These are phyloP conservation scores for Aspergillus tubingensis DNA, from an alignment of 2,329 filamentous ascomycete genomes.

Conservation along the genomic window DNA sequence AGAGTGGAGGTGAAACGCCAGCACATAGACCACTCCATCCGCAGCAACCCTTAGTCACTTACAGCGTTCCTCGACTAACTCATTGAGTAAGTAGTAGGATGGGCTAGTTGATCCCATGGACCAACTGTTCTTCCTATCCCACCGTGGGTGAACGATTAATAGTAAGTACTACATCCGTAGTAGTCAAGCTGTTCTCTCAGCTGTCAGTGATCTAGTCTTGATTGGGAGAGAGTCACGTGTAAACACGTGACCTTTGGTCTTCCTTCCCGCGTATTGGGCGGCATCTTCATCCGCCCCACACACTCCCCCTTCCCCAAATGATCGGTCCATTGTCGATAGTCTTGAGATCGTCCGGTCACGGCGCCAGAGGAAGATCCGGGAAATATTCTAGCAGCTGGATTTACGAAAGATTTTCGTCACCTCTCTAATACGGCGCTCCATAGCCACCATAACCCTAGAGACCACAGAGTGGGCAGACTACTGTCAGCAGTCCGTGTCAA, in stretches of 20 bases:
- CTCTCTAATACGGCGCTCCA: neutral
- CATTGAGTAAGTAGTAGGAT: neutral
- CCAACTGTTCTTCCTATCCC: conserved; percentile 2
- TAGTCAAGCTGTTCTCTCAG: too few species aligned
- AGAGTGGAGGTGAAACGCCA: conserved; percentile 7
- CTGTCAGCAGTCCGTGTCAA: neutral
- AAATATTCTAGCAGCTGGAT: neutral
- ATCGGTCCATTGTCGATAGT: conserved; percentile 16
- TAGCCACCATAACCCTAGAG: neutral
- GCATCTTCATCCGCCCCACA: conserved; percentile 5
- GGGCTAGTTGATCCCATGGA: neutral
- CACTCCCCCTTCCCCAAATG: conserved; percentile 1
- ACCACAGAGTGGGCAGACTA: neutral
- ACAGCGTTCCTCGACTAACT: neutral
- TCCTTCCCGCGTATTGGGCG: neutral
- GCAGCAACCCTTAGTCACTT: neutral
- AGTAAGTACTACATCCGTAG: too few species aligned
- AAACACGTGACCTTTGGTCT: neutral
- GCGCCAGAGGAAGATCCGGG: conserved; percentile 8
- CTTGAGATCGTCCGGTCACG: conserved; percentile 15
- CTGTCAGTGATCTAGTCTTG: neutral
- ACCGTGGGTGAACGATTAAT: neutral
- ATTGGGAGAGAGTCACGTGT: neutral
- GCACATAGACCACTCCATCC: neutral
- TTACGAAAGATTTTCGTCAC: conserved; percentile 6